These are phyloP conservation scores for Volvox reticuliferus DNA, from an alignment of 139 green algal species.

Conservation along the genomic window DNA sequence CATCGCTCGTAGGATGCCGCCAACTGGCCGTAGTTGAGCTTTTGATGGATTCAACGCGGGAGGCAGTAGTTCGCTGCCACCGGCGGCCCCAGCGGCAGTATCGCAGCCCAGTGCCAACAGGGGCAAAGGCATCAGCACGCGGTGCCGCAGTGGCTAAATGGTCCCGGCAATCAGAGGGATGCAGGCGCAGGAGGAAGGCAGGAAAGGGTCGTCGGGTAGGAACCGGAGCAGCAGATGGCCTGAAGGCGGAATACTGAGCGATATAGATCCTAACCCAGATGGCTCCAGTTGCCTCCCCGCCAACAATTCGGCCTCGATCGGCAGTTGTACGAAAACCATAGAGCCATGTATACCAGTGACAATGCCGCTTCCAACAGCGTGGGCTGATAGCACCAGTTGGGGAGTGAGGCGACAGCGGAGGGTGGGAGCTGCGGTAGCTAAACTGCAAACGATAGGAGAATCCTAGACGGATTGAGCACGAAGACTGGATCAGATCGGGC, in stretches of 20 bases:
- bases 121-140: not conserved
- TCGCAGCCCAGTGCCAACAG: not conserved
- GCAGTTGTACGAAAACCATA: not conserved
- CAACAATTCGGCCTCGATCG: not conserved
- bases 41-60: too few species aligned
- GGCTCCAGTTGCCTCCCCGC: not conserved
- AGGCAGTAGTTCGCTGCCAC: not conserved
- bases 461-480: not conserved
- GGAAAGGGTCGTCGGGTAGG: not conserved
- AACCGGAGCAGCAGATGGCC: constrained; percentile 31
- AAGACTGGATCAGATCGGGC: too few species aligned
- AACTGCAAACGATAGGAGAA: constrained; percentile 19
- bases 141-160: not conserved
- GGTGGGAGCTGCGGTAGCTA: not conserved
- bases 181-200: not conserved
- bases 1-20: not conserved
- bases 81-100: not conserved
- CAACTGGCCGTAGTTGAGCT: not conserved
- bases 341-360: not conserved
- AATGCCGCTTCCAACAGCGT: not conserved
- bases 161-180: not conserved
- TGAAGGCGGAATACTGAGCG: not conserved
- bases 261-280: not conserved
- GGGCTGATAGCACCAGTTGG: constrained; percentile 10
- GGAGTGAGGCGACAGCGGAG: constrained; percentile 1